Percentiles rank a stretch among this genome's conserved stretches.
Conservation (phyloP, 441 rosid genomes). For the Eugenia klotzschiana region DNA sequence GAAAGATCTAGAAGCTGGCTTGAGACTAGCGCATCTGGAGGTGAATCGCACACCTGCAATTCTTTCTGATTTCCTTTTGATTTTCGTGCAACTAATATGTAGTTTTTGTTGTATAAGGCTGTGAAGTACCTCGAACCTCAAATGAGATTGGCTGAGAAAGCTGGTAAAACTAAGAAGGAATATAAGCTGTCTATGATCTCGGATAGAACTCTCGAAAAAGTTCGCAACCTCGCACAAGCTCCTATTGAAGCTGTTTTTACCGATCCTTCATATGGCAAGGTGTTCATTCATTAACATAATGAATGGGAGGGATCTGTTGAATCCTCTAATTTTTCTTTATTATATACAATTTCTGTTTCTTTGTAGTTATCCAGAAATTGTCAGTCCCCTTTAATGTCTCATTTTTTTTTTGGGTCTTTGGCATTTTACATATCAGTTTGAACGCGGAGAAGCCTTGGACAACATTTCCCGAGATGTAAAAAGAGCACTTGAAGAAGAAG, state of each 20-base stretch:
- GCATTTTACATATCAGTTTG: constrained; percentile 40
- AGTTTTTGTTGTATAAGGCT: constrained; percentile 42
- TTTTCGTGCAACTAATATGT: not conserved
- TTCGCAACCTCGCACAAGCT: constrained; percentile 48
- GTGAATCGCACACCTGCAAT: constrained; percentile 17
- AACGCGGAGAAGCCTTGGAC: constrained; percentile 94
- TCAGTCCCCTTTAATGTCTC: not conserved
- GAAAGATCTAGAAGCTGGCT: constrained; percentile 75
- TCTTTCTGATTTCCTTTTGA: not conserved
- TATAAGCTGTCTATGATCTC: constrained; percentile 74
- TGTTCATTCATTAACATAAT: constrained; percentile 15
- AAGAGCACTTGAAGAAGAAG: constrained; percentile 60
- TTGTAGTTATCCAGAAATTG: not conserved
- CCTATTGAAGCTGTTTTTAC: constrained; percentile 69
- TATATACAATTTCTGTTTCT: not conserved
- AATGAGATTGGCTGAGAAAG: constrained; percentile 69
- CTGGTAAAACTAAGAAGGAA: constrained; percentile 90
- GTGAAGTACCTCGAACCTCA: constrained; percentile 83
- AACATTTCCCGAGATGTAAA: constrained; percentile 57
- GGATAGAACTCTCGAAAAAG: constrained; percentile 53
- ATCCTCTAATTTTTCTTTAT: not conserved
- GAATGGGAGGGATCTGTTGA: not conserved
- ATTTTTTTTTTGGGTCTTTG: not conserved
- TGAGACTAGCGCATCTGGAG: constrained; percentile 94
- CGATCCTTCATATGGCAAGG: constrained; percentile 89